Conservation (phyloP, 2,329 filamentous ascomycete genomes). For the Paraconiothyrium brasiliense region DNA sequence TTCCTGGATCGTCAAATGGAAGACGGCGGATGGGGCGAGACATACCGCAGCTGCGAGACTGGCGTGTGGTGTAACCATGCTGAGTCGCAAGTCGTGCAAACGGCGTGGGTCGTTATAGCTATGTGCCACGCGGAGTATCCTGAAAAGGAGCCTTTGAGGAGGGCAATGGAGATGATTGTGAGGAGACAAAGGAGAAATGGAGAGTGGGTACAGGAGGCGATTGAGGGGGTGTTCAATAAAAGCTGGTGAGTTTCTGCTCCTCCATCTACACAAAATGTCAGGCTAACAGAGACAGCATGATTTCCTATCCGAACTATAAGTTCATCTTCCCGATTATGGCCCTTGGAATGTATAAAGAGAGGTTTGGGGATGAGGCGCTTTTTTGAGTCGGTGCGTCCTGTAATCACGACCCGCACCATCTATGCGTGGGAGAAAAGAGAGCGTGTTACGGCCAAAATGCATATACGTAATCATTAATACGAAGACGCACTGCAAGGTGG, state of each 20-base stretch:
- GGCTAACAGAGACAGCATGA: constrained; percentile 71
- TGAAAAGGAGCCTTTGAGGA: constrained; percentile 74
- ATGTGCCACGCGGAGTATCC: constrained; percentile 86
- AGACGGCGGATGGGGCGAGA: constrained; percentile 97
- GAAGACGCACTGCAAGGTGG: not conserved
- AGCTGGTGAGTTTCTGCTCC: constrained; percentile 71
- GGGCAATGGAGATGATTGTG: constrained; percentile 84
- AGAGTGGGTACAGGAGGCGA: constrained; percentile 94
- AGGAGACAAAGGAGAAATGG: constrained; percentile 84
- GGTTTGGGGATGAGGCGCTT: constrained; percentile 40
- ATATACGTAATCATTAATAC: not conserved
- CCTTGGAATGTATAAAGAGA: constrained; percentile 80
- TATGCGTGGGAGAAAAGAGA: not conserved
- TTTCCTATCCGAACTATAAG: constrained; percentile 99
- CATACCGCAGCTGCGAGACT: constrained; percentile 84
- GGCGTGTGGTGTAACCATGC: constrained; percentile 79
- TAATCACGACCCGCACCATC: not conserved
- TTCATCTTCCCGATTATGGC: constrained; percentile 95
- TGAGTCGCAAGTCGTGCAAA: constrained; percentile 90
- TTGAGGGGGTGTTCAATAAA: constrained; percentile 99
- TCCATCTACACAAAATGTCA: not conserved
- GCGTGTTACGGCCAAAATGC: not conserved
- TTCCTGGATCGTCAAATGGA: constrained; percentile 82
- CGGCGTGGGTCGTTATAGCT: constrained; percentile 86
- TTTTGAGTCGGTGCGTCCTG: constrained; percentile 16